Conservation (phyloP, 2,329 filamentous ascomycete genomes). For the Diaporthe citrichinensis region DNA sequence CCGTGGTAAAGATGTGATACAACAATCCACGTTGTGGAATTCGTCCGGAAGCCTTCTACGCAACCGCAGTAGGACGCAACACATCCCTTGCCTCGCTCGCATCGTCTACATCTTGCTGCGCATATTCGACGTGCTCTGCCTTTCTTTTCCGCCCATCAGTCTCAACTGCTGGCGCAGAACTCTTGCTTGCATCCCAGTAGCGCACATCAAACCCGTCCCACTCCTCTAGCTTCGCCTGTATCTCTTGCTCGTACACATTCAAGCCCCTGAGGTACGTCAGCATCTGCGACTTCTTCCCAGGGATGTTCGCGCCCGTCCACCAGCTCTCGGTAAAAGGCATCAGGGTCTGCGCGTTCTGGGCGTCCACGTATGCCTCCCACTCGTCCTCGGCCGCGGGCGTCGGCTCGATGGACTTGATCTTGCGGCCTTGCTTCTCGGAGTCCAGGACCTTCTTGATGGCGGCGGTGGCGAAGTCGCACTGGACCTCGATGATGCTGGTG, state of each 20-base stretch:
- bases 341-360: constrained; percentile 33
- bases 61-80: constrained; percentile 5
- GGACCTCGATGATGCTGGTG: constrained; percentile 19
- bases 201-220: constrained; percentile 34
- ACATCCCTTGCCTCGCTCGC: constrained; percentile 33
- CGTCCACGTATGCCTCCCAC: constrained; percentile 26
- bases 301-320: constrained; percentile 34
- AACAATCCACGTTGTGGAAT: too few relatives aligned
- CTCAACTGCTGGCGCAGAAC: background rate
- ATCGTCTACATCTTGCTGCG: background rate
- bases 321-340: constrained; percentile 31
- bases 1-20: too few relatives aligned
- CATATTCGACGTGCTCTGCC: background rate
- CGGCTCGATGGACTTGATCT: constrained; percentile 35
- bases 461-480: constrained; percentile 24
- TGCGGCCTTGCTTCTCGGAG: constrained; percentile 5
- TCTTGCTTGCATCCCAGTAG: background rate
- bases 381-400: constrained; percentile 23
- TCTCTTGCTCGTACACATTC: background rate
- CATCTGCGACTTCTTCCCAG: constrained; percentile 29
- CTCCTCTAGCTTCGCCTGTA: constrained; percentile 9
- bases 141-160: background rate
- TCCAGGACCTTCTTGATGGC: constrained; percentile 33
- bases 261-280: constrained; percentile 23
- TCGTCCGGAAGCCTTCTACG: background rate